Conservation (phyloP, 2,329 filamentous ascomycete species). For the Pleoardoris graminearum region DNA sequence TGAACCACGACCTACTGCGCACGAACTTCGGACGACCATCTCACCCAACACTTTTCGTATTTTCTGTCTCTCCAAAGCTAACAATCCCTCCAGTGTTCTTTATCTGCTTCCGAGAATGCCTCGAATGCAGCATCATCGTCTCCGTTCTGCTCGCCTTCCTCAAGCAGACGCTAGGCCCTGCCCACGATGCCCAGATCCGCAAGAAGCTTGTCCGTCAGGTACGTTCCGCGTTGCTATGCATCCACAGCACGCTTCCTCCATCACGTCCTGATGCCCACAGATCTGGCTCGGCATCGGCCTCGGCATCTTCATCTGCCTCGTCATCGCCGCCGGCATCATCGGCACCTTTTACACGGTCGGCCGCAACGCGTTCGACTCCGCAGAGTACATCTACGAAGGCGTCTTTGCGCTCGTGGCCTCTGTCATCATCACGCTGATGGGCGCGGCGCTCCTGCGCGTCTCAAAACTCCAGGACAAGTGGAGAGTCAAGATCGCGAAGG, state of each 20-base stretch:
- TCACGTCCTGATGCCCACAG: conserved; percentile 43
- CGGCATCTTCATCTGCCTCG: conserved; percentile 67
- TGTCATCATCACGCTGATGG: conserved; percentile 80
- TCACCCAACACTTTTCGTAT: too few species aligned
- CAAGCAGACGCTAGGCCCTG: conserved; percentile 75
- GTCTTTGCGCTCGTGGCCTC: conserved; percentile 74
- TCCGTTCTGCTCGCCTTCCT: conserved; percentile 85
- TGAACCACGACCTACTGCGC: too few species aligned
- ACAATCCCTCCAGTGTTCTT: conserved; percentile 68
- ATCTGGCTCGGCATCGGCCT: conserved; percentile 69
- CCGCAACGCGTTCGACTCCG: conserved; percentile 65
- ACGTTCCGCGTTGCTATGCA: conserved; percentile 13
- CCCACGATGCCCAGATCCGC: conserved; percentile 64
- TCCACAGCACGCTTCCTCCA: background rate
- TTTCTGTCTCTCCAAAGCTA: background rate
- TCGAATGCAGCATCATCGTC: conserved; percentile 83
- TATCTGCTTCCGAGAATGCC: conserved; percentile 82
- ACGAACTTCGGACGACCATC: too few species aligned
- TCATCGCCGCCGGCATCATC: conserved; percentile 68
- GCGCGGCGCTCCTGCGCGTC: conserved; percentile 76
- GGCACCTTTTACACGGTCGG: conserved; percentile 73
- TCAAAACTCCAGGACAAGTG: conserved; percentile 86
- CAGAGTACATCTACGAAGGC: conserved; percentile 81
- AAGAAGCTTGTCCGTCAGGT: conserved; percentile 70
- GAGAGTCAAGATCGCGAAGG: conserved; percentile 77